Evolutionary conservation across 2,329 filamentous ascomycete species (phyloP), one percentile per base, ranked within the genome.

Genomic region (Hypoxylon sp.): DNA sequence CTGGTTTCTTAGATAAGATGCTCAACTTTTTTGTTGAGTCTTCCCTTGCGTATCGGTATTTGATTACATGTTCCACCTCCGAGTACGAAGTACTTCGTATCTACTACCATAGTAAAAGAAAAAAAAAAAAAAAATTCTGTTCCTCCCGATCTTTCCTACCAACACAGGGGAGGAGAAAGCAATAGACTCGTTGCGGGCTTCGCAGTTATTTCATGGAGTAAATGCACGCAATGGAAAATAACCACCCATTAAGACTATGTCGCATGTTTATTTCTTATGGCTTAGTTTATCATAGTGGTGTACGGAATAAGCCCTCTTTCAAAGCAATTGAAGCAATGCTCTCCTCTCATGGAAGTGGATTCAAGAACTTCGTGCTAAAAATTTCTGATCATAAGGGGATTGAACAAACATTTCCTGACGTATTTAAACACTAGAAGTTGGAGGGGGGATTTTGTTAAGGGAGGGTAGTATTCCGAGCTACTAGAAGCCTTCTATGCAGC

Each of bases 401-500:
- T n/a, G 48, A 43, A 22, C 28, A 15, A 34, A 34, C 13, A 15
- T 13, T 34, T 34, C 47, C 60, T 43, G 34, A 20, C 43, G 3
- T 41, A 43, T 34, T 56, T 59, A 17, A 11, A 22, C 20, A 10
- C 8, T 46, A 13, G 7, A 46, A 22, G 44, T 30, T 34, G 32
- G 41, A 28, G 30, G 28, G 50, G 7, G 43, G 44, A 24, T 15
- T 32, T 56, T 59, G 44, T 13, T 41, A 50, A 59, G 15, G 43
- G 52, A 59, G 48, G 51, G 58, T 62, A 7, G 47, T 43, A 66
- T 60, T 63, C 44, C 53, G 19, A 41, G 1, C 37, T 19, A 19
- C 37, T 15, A 53, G 55, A 62, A 62, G 47, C 2, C 43, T 62
- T 62, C 59, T 41, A 62, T 50, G 63, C 56, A 53, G 15, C 51